phyloP scores from a whole-genome alignment of 768 basidiomycete genomes.

The Leccinellum luteum region DNA sequence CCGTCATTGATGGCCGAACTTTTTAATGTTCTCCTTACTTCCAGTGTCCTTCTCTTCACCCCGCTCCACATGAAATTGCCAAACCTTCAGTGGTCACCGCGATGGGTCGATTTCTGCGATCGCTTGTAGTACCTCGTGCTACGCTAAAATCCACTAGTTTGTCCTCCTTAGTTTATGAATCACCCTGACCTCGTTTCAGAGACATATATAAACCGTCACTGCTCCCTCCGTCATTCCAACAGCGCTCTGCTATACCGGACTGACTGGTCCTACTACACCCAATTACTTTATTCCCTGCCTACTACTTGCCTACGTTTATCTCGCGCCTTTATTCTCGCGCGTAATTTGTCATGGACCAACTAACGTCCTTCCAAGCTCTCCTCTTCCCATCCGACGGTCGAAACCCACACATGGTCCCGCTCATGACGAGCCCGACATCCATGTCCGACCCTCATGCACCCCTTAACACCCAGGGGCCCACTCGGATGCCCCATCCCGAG shows the following conservation, averaged over 20 bases:
- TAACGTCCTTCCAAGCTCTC: slow-evolving; percentile 64
- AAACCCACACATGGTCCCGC: slow-evolving; percentile 65
- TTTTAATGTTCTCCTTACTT: slow-evolving; percentile 5
- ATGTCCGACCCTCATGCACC: slow-evolving; percentile 43
- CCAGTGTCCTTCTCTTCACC: background rate
- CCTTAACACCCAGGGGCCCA: slow-evolving; percentile 39
- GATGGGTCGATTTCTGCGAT: slow-evolving; percentile 19
- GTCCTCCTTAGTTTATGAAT: slow-evolving; percentile 23
- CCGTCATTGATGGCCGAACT: slow-evolving; percentile 12
- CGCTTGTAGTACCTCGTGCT: slow-evolving; percentile 37
- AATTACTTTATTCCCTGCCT: slow-evolving; percentile 20
- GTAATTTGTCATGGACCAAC: slow-evolving; percentile 54
- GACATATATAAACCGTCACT: slow-evolving; percentile 28
- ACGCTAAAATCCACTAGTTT: slow-evolving; percentile 26
- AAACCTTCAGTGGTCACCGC: slow-evolving; percentile 2
- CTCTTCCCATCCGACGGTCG: slow-evolving; percentile 79
- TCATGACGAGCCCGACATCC: slow-evolving; percentile 67
- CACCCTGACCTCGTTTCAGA: slow-evolving; percentile 42
- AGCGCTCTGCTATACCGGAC: slow-evolving; percentile 16
- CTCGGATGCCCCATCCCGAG: slow-evolving; percentile 79
- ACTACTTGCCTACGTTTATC: slow-evolving; percentile 11
- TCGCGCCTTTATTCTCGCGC: slow-evolving; percentile 13
- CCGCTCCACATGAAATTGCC: slow-evolving; percentile 16
- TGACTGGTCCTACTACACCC: background rate
- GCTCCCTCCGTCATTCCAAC: slow-evolving; percentile 13